Conservation (phyloP, 1,284 basidiomycete species). For the Kalmanozyma brasiliensis region DNA sequence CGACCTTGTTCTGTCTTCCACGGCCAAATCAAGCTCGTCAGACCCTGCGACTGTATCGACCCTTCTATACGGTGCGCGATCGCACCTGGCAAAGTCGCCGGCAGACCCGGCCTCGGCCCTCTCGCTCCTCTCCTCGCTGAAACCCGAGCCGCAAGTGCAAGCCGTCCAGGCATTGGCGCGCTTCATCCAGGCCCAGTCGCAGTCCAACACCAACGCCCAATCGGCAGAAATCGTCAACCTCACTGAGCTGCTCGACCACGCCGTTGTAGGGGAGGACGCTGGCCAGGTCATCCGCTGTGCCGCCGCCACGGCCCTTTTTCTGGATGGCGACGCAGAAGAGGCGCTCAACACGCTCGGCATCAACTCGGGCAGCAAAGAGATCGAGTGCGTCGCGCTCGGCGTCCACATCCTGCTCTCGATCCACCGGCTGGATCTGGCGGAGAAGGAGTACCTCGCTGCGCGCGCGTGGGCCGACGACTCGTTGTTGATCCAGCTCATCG, state of each 20-base stretch:
- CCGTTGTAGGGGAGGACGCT: constrained; percentile 49
- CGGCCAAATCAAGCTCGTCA: constrained; percentile 31
- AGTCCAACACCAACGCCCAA: constrained; percentile 26
- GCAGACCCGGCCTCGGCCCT: constrained; percentile 50
- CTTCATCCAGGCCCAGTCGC: constrained; percentile 48
- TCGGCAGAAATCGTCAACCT: constrained; percentile 53
- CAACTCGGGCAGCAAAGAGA: constrained; percentile 40
- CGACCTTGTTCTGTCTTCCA: constrained; percentile 45
- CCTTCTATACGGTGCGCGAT: constrained; percentile 63
- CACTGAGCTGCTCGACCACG: constrained; percentile 60
- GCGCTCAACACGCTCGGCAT: constrained; percentile 61
- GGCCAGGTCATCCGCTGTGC: constrained; percentile 52
- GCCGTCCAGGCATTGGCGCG: constrained; percentile 56
- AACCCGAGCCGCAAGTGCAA: constrained; percentile 36
- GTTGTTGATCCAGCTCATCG: constrained; percentile 64
- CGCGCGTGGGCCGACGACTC: constrained; percentile 64
- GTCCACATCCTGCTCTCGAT: constrained; percentile 66
- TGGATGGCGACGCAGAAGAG: constrained; percentile 55
- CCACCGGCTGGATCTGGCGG: constrained; percentile 62
- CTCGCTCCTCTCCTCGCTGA: constrained; percentile 43
- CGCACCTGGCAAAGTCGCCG: constrained; percentile 55
- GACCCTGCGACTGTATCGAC: constrained; percentile 38
- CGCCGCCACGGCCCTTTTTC: constrained; percentile 57
- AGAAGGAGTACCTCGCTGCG: constrained; percentile 62
- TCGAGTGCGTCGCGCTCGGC: constrained; percentile 64